Percentiles rank a stretch among this genome's conserved stretches.
These are phyloP conservation scores for Pseudonectria foliicola DNA, from an alignment of 2,329 filamentous ascomycete genomes.

Conservation along the genomic window DNA sequence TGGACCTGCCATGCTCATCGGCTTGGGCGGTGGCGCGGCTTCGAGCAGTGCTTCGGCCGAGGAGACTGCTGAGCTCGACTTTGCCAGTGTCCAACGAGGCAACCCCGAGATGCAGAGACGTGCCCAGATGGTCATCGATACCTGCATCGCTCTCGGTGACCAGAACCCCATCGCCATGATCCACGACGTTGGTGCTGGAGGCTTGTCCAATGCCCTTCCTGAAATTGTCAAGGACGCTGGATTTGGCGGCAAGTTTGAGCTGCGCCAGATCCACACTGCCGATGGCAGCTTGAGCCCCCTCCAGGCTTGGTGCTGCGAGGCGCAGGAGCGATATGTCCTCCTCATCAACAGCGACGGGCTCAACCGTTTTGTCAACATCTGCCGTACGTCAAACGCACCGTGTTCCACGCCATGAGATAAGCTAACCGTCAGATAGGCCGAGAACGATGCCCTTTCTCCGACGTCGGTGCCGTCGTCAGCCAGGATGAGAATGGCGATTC, in stretches of 20 bases:
- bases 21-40: constrained; percentile 88
- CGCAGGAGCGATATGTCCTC: constrained; percentile 92
- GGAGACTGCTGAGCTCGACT: constrained; percentile 86
- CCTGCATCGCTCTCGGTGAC: constrained; percentile 75
- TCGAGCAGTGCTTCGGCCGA: constrained; percentile 86
- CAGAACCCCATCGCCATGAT: constrained; percentile 93
- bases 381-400: constrained; percentile 45
- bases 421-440: constrained; percentile 42
- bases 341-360: constrained; percentile 75
- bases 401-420: too few relatives aligned
- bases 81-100: constrained; percentile 92
- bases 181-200: constrained; percentile 93
- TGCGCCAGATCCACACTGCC: constrained; percentile 87
- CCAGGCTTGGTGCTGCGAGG: constrained; percentile 97
- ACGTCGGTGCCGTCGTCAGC: constrained; percentile 71
- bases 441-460: constrained; percentile 87
- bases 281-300: constrained; percentile 90
- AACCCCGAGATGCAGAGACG: constrained; percentile 95
- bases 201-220: constrained; percentile 66
- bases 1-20: constrained; percentile 95
- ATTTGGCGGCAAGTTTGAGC: constrained; percentile 83
- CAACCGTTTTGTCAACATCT: constrained; percentile 65
- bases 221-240: constrained; percentile 90
- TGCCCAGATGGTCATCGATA: constrained; percentile 97
- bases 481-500: constrained; percentile 56